Evolutionary conservation across 2,329 filamentous ascomycete genomes (phyloP), one percentile per base, ranked within the genome.

Genomic region (Aspergillus intermedius): DNA sequence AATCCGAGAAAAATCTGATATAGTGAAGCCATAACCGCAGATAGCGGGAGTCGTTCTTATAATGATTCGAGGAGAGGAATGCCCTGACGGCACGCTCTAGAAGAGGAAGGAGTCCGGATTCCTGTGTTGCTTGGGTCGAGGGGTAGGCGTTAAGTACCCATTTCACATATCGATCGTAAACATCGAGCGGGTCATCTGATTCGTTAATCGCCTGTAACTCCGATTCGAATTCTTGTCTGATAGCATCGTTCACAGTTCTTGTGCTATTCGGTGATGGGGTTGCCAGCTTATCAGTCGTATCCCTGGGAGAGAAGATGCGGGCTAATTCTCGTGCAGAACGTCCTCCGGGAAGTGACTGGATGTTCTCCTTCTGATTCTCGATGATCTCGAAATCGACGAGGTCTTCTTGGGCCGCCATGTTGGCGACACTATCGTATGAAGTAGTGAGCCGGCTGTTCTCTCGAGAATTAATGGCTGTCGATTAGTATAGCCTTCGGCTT

Each of bases 121-220:
- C 83, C 1, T 88, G 80, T 25, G 91, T 95, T 47, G 91, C 89
- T 73, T 96, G 91, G 21, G 91, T 88, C 0, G 91, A 91, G 2
- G 93, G 91, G 67, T 97, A 98, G 46, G 91, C 87, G 68, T 96
- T 88, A 23, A 97, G 75, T 1, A 91, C 95, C 93, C 93, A 98
- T 71, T 89, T 89, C 49, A 97, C 88, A 66, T 98, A 98, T 66
- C 93, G 85, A 67, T 97, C 91, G 73, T 89, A 98, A 53, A 96
- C 81, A 61, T 97, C 93, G 43, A 98, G 82, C 1, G 93, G 93
- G 62, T 98, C 93, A 65, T 98, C 93, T 0, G 88, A 88, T 66
- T 98, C 93, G 54, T 82, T 80, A 45, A 94, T 84, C 43, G 77
- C 81, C 40, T 82, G 77, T 15, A 97, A 71, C 68, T 97, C 93